phyloP scores from a whole-genome alignment of 176 grass and related monocot species.

The Luzula sylvatica region DNA sequence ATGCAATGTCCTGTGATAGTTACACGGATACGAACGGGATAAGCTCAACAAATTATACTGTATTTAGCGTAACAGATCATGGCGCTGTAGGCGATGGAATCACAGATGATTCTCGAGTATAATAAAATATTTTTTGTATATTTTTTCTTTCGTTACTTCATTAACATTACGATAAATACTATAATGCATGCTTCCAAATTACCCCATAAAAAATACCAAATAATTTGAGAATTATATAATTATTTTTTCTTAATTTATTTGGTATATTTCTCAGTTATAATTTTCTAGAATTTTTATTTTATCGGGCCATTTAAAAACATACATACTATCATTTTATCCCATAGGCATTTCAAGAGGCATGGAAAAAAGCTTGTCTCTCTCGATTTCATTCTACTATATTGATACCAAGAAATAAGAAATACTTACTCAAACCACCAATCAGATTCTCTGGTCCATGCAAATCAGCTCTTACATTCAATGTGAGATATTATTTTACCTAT shows the following conservation, averaged over 20 bases:
- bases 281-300: no score
- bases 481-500: not conserved
- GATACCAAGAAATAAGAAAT: conserved; percentile 29
- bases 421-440: conserved; percentile 26
- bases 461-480: conserved; percentile 23
- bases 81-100: conserved; percentile 31
- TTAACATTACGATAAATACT: no score
- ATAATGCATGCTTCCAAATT: no score
- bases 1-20: no score
- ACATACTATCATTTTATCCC: not conserved
- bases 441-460: conserved; percentile 42
- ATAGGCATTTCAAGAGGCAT: conserved; percentile 29
- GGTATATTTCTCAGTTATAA: no score
- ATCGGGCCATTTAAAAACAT: no score
- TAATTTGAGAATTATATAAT: no score
- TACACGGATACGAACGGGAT: no score
- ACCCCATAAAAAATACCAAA: no score
- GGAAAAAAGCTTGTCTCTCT: conserved; percentile 40
- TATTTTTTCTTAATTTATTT: not conserved
- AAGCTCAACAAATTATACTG: not conserved
- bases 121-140: not conserved
- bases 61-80: conserved; percentile 29
- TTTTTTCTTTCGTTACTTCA: not conserved
- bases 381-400: conserved; percentile 20
- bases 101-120: conserved; percentile 29